phyloP scores from a whole-genome alignment of 139 green algal genomes.

The Dunaliella primolecta region DNA sequence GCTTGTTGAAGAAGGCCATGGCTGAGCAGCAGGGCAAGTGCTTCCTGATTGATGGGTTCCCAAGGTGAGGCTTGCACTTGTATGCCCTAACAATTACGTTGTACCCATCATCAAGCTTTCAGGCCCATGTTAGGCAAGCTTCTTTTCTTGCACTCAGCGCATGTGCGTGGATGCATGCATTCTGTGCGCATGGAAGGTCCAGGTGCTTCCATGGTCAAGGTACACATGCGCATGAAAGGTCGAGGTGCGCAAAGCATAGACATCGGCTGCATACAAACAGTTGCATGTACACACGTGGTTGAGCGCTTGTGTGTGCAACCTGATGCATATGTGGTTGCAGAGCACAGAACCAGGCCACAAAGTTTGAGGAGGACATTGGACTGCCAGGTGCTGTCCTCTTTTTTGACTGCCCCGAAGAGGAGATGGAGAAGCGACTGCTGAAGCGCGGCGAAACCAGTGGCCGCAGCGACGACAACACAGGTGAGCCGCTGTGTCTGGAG shows the following conservation, averaged over 20 bases:
- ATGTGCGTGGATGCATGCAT: too few species aligned
- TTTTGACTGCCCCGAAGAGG: slow-evolving; percentile 53
- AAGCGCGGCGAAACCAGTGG: slow-evolving; percentile 82
- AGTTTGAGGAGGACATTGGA: slow-evolving; percentile 65
- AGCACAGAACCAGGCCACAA: slow-evolving; percentile 72
- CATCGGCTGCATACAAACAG: too few species aligned
- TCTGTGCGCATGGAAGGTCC: too few species aligned
- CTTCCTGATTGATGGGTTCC: slow-evolving; percentile 94
- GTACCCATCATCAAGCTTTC: too few species aligned
- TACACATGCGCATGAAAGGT: too few species aligned
- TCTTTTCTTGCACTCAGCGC: too few species aligned
- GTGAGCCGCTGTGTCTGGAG: too few species aligned
- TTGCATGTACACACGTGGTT: too few species aligned
- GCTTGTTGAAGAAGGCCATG: slow-evolving; percentile 74
- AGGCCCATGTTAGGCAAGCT: too few species aligned
- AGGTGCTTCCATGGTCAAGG: neutral
- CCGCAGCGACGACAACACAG: slow-evolving; percentile 90
- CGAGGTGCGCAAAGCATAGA: too few species aligned
- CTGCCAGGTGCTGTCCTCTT: slow-evolving; percentile 38
- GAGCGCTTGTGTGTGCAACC: too few species aligned
- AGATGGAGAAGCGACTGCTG: slow-evolving; percentile 86
- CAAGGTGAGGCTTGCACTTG: slow-evolving; percentile 24
- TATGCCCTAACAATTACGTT: neutral
- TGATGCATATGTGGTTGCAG: too few species aligned
- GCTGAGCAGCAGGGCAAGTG: slow-evolving; percentile 44